These are phyloP conservation scores for Populus hybrid DNA, from an alignment of 441 rosid species.

Conservation along the genomic window DNA sequence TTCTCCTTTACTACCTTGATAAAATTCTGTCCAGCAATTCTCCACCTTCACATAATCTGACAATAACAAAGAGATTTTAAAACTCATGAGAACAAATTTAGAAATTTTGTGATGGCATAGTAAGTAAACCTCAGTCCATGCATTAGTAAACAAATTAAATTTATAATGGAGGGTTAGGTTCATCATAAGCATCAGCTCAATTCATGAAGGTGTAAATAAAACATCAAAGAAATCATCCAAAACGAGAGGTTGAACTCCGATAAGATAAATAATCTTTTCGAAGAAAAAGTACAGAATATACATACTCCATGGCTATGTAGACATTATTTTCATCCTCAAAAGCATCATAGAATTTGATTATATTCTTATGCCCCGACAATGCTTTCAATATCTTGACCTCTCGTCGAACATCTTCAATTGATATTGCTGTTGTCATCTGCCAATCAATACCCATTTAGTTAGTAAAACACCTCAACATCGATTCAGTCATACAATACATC, in stretches of 20 bases:
- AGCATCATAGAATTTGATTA: conserved; percentile 78
- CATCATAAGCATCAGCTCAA: no score
- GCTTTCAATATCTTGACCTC: conserved; percentile 89
- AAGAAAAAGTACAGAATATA: not conserved
- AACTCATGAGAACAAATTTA: not conserved
- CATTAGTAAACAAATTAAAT: no score
- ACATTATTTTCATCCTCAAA: conserved; percentile 93
- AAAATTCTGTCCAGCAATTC: conserved; percentile 91
- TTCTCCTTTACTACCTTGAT: conserved; percentile 51
- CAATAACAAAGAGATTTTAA: conserved; percentile 8
- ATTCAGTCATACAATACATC: not conserved
- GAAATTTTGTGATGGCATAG: not conserved
- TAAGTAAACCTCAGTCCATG: no score
- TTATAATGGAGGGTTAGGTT: no score
- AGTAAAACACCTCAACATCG: not conserved
- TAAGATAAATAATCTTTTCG: no score
- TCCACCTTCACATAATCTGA: conserved; percentile 94
- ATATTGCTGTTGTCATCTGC: conserved; percentile 94
- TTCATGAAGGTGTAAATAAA: no score
- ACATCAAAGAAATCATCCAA: no score
- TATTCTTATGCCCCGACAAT: conserved; percentile 77
- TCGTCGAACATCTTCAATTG: conserved; percentile 92
- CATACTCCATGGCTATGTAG: conserved; percentile 98
- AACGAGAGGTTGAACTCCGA: no score
- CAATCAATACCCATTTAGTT: conserved; percentile 12